These are phyloP conservation scores for Fonsecaea pedrosoi DNA, from an alignment of 2,329 filamentous ascomycete species.

Conservation along the genomic window DNA sequence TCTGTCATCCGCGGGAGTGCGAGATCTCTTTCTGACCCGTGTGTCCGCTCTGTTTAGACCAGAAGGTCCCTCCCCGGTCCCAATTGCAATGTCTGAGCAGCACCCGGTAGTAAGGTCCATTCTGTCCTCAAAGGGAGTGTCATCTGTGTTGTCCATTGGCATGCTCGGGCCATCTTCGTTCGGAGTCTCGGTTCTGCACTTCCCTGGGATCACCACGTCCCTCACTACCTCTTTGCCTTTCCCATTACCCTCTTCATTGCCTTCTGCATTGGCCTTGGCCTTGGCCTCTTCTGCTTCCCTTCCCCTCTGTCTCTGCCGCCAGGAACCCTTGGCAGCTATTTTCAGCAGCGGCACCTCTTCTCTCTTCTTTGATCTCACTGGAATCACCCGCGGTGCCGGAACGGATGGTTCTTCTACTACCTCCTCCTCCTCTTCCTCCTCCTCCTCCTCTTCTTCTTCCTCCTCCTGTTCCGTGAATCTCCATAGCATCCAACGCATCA, in stretches of 20 bases:
- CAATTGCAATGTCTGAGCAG: too few species aligned
- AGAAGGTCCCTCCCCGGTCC: too few species aligned
- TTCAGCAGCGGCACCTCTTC: not conserved
- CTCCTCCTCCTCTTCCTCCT: not conserved
- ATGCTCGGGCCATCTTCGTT: not conserved
- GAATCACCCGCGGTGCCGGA: too few species aligned
- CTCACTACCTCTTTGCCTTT: not conserved
- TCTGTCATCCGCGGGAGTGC: not conserved
- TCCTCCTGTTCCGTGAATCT: not conserved
- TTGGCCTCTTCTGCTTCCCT: not conserved
- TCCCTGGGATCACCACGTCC: not conserved
- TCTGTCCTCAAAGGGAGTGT: not conserved
- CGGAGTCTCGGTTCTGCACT: not conserved
- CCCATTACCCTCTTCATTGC: not conserved
- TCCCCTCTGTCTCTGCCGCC: not conserved
- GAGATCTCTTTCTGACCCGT: not conserved
- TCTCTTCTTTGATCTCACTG: not conserved
- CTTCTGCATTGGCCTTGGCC: not conserved
- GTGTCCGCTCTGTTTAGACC: not conserved
- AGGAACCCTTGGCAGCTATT: not conserved
- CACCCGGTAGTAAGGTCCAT: too few species aligned
- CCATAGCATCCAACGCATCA: not conserved
- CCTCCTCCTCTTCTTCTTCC: not conserved
- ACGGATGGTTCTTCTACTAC: not conserved
- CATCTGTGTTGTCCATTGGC: not conserved